A percentile compares a stretch with the other conserved stretches of the same genome.
Conservation (phyloP, 495 filamentous ascomycete genomes). For the Podospora tetraspora region DNA sequence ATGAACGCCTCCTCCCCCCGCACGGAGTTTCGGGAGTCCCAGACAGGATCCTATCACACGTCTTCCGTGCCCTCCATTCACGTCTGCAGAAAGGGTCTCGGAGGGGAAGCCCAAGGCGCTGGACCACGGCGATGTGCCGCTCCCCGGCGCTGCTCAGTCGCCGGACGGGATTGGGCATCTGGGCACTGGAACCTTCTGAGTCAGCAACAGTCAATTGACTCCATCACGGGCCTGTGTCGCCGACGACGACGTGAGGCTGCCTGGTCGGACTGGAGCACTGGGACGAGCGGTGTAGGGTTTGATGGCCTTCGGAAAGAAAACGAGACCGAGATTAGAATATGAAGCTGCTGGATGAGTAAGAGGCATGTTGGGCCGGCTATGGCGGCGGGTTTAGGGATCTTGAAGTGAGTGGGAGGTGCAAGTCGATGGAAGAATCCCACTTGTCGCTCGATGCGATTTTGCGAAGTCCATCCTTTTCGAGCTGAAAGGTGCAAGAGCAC, state of each 20-base stretch:
- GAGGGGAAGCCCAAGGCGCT: not conserved
- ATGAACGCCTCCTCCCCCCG: not conserved
- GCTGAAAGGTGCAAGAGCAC: not conserved
- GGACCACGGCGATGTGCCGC: not conserved
- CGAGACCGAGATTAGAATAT: not conserved
- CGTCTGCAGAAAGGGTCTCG: conserved; percentile 6
- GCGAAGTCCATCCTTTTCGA: not conserved
- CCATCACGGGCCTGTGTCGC: not conserved
- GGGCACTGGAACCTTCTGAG: not conserved
- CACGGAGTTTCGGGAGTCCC: conserved; percentile 3
- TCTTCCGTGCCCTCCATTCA: not conserved
- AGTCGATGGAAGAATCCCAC: not conserved
- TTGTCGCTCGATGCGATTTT: not conserved
- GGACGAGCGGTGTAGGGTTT: not conserved
- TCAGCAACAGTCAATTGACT: not conserved
- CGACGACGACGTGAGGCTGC: not conserved
- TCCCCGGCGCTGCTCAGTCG: too few relatives aligned
- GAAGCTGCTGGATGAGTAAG: not conserved
- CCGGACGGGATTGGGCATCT: not conserved
- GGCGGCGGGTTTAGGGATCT: not conserved
- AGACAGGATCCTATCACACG: not conserved
- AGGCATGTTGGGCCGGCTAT: not conserved
- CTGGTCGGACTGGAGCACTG: not conserved
- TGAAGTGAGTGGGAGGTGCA: not conserved
- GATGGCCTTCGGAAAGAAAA: not conserved